These are phyloP conservation scores for Phytophthora parvispora DNA, from an alignment of 352 stramenopile genomes.

Conservation along the genomic window DNA sequence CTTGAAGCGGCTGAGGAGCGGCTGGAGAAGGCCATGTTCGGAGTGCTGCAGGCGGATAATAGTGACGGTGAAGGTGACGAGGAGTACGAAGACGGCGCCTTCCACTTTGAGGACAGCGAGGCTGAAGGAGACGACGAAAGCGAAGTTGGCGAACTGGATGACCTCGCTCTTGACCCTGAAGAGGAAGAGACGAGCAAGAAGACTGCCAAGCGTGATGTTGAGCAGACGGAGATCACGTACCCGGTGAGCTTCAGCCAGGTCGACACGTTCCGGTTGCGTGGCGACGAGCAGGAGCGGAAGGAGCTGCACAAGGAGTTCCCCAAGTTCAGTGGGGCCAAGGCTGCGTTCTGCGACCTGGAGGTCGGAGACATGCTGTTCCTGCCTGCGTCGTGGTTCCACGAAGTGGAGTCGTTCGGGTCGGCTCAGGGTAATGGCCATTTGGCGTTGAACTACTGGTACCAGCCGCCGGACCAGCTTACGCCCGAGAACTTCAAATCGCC, in stretches of 20 bases:
- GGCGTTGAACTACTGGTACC: constrained; percentile 93
- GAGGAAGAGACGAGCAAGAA: constrained; percentile 42
- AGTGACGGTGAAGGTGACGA: constrained; percentile 54
- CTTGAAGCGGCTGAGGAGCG: constrained; percentile 67
- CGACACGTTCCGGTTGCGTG: constrained; percentile 59
- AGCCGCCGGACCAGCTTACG: constrained; percentile 76
- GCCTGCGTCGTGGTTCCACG: constrained; percentile 98
- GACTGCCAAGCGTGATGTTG: constrained; percentile 32
- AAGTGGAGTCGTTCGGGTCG: constrained; percentile 92
- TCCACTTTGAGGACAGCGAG: constrained; percentile 71
- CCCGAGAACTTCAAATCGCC: constrained; percentile 58
- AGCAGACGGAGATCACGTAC: constrained; percentile 68
- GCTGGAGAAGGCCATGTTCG: constrained; percentile 82
- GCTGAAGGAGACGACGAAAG: constrained; percentile 60
- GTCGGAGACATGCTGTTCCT: constrained; percentile 98
- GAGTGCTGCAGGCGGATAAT: constrained; percentile 73
- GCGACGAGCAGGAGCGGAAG: constrained; percentile 26
- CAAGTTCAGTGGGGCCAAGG: constrained; percentile 63
- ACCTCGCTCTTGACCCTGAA: constrained; percentile 57
- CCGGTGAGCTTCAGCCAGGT: constrained; percentile 85
- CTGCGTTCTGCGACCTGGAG: constrained; percentile 81
- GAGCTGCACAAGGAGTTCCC: constrained; percentile 69
- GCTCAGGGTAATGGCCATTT: constrained; percentile 68
- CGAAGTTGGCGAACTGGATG: constrained; percentile 55
- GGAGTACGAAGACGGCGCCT: constrained; percentile 63